Evolutionary conservation across 148 eudicot genomes (phyloP), one percentile per base, ranked within the genome.

Genomic region (Rhododendron ovatum): DNA sequence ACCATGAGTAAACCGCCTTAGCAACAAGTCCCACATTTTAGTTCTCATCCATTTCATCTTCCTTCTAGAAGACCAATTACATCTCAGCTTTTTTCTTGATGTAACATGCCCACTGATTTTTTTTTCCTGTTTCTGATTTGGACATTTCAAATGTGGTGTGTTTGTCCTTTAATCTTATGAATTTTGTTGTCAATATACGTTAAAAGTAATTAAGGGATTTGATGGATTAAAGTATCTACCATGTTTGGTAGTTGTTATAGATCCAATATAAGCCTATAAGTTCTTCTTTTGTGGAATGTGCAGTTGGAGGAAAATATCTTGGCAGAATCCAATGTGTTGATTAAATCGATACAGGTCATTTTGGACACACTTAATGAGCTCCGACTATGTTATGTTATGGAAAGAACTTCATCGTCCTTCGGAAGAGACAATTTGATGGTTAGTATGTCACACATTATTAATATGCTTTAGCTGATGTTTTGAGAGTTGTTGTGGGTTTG

Each of bases 311-410:
- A 94, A 85, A 90, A 93, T 91, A 89, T 97, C 89, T 88, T 97
- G 80, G 74, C 84, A 30, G 94, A 92, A 88, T 89, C 94, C 84
- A 97, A 97, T 90, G 89, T 61, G 82, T 82, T 97, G 91, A 88
- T 85, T 48, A 95, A 94, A 90, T 94, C 99, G 18, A 90, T 93
- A 90, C 94, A 95, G 82, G 92, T 92, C 80, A 90, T 91, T 86
- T 86, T 97, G 91, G 91, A 92, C 88, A 93, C 95, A 86, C 93
- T 97, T 61, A 97, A 97, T 90, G 96, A 93, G 91, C 94, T 97
- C 87, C 93, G 99, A 26, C 87, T 93, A 67, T 91, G 95, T 88
- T 89, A 94, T 90, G 93, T 93, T 43, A 78, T 91, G 91, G 98
- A 93, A 87, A 93, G 91, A 88, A 86, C 87, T 85, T 89, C 92